A percentile compares a stretch with the other conserved stretches of the same genome.
phyloP scores from a whole-genome alignment of 345 rosid species.

The Salix koriyanagi region DNA sequence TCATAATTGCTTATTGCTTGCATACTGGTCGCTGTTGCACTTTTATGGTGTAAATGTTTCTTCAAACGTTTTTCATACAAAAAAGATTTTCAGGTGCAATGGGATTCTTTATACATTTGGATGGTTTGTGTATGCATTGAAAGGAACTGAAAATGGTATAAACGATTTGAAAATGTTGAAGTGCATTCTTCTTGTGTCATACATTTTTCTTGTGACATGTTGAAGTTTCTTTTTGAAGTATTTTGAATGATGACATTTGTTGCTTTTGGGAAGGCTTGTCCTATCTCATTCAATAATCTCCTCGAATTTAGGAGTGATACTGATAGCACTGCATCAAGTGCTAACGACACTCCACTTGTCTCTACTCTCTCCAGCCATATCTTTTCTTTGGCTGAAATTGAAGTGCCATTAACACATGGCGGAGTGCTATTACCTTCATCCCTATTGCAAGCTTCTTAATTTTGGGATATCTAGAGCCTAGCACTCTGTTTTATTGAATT shows the following conservation, averaged over 20 bases:
- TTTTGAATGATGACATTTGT: not conserved
- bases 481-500: not conserved
- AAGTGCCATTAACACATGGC: not conserved
- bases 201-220: not conserved
- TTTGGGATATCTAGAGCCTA: not conserved
- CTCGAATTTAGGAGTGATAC: not conserved
- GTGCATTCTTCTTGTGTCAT: not conserved
- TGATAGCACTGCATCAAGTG: not conserved
- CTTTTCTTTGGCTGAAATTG: not conserved
- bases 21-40: not conserved
- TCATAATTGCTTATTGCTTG: conserved; percentile 3
- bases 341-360: not conserved
- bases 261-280: not conserved
- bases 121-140: not conserved
- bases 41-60: not conserved
- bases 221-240: not conserved
- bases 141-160: not conserved
- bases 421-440: not conserved
- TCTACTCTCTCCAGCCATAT: not conserved
- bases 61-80: not conserved
- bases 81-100: not conserved
- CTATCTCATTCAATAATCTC: not conserved
- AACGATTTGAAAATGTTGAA: not conserved
- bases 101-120: not conserved
- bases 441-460: not conserved